Percentiles rank a stretch among this genome's conserved stretches.
Conservation (phyloP, 2,329 filamentous ascomycete species). For the Lasiodiplodia hormozganensis region DNA sequence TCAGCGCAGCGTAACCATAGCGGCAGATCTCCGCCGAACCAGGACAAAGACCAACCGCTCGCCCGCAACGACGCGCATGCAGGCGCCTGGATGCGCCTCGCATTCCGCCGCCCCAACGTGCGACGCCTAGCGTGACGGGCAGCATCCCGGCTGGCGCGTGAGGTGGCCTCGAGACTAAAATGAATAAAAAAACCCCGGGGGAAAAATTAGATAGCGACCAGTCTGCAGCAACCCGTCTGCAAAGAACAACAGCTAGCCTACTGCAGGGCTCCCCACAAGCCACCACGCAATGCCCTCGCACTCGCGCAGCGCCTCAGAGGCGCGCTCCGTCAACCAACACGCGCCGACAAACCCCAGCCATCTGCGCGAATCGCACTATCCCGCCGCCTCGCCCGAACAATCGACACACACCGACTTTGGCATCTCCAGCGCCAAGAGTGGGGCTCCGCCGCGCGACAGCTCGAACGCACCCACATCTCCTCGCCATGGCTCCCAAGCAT, state of each 20-base stretch:
- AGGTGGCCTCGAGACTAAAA: not conserved
- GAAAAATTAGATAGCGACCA: not conserved
- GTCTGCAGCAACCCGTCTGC: slow-evolving; percentile 3
- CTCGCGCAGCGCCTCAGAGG: slow-evolving; percentile 43
- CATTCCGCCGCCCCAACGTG: not conserved
- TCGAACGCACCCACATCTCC: slow-evolving; percentile 34
- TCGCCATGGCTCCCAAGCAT: slow-evolving; percentile 42
- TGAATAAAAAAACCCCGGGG: not conserved
- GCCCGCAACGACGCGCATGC: not conserved
- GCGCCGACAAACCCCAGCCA: slow-evolving; percentile 46
- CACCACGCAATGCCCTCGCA: slow-evolving; percentile 32
- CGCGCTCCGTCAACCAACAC: slow-evolving; percentile 40
- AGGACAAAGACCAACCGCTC: not conserved
- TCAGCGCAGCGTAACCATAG: slow-evolving; percentile 13
- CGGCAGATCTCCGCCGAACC: slow-evolving; percentile 10
- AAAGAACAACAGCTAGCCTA: slow-evolving; percentile 21
- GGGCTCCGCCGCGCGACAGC: slow-evolving; percentile 26
- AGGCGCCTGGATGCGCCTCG: not conserved
- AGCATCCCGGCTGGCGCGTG: slow-evolving; percentile 8
- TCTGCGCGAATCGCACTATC: slow-evolving; percentile 52
- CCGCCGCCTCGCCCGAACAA: slow-evolving; percentile 50
- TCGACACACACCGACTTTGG: slow-evolving; percentile 37
- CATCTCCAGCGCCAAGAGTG: slow-evolving; percentile 30
- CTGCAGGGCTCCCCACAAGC: slow-evolving; percentile 34
- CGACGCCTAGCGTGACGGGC: not conserved